Evolutionary conservation across 768 basidiomycete genomes (phyloP), one percentile per base, ranked within the genome.

Genomic region (Leucocoprinus sp.): DNA sequence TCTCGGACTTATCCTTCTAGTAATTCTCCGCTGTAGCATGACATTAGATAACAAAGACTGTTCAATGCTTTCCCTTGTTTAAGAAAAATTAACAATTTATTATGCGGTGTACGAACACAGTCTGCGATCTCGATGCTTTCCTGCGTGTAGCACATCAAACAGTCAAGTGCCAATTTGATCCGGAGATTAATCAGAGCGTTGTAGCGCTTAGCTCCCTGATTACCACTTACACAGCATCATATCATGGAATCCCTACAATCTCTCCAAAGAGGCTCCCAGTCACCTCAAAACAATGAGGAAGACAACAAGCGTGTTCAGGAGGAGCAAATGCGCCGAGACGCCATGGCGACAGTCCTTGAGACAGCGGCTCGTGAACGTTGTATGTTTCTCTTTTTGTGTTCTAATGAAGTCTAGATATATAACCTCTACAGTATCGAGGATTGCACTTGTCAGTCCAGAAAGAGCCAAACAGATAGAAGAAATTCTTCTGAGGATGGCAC

Each of bases 371-470:
- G 89, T 48, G 91, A 92, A 68, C 74, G 90, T 60, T 65, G 90
- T 93, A 61, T 51, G 72, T 70, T 46, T 4, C 39, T 29, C 35
- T 38, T 15, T 18, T 14, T 14, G n/a, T 31, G 23, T 15, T 18
- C 8, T 28, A 33, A 35, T 39, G 17, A 8, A 45, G 17, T 26
- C 36, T 41, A 28, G 8, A 43, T 42, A 33, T 45, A 38, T 37
- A 15, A 15, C 18, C 22, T 48, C 8, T 19, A 6, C 57, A 95
- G 91, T 93, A 45, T 82, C 87, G 8, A 80, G 93, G 39, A 93
- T 95, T 52, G 76, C 82, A 3, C 78, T 95, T 22, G 92, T 93
- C 54, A 85, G 86, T 52, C 82, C 88, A 0, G 80, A 86, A 31
- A 70, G 88, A 58, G 84, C 89, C 14, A 73, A 74, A 51, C 80